These are phyloP conservation scores for Ilex asprella DNA, from an alignment of 257 asterid genomes.

Conservation along the genomic window DNA sequence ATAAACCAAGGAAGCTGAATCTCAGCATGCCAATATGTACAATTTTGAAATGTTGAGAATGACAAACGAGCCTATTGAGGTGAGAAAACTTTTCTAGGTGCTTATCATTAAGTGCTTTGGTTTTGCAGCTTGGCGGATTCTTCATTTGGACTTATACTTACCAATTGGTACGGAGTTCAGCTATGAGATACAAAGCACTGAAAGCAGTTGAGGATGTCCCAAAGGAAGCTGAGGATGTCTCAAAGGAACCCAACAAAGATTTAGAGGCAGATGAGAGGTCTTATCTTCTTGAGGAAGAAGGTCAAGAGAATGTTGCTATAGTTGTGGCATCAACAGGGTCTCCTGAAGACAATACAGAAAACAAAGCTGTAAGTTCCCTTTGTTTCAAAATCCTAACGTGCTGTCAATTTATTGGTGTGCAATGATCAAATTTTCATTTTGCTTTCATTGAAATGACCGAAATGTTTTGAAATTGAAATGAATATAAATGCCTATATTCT, in stretches of 20 bases:
- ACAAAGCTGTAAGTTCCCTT: constrained; percentile 25
- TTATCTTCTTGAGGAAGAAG: constrained; percentile 33
- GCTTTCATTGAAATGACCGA: too few species aligned
- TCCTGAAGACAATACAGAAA: constrained; percentile 4
- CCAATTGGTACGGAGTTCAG: constrained; percentile 51
- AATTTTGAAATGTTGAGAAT: too few species aligned
- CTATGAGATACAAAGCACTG: constrained; percentile 25
- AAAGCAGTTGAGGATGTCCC: constrained; percentile 17
- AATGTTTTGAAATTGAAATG: too few species aligned
- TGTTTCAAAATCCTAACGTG: not conserved
- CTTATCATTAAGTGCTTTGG: not conserved
- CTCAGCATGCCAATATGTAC: too few species aligned
- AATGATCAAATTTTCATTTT: too few species aligned
- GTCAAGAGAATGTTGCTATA: constrained; percentile 17
- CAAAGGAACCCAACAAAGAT: constrained; percentile 45
- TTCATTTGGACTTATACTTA: constrained; percentile 76
- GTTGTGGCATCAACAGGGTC: constrained; percentile 5
- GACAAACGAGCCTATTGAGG: too few species aligned
- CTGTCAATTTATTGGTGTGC: too few species aligned
- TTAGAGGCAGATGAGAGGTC: constrained; percentile 45
- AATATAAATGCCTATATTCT: too few species aligned
- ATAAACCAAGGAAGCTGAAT: too few species aligned
- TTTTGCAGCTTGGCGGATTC: constrained; percentile 60
- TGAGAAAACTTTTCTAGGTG: too few species aligned
- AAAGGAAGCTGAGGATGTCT: constrained; percentile 3